Evolutionary conservation across 495 filamentous ascomycete genomes (phyloP).

Genomic region (Aspergillus diversus): DNA sequence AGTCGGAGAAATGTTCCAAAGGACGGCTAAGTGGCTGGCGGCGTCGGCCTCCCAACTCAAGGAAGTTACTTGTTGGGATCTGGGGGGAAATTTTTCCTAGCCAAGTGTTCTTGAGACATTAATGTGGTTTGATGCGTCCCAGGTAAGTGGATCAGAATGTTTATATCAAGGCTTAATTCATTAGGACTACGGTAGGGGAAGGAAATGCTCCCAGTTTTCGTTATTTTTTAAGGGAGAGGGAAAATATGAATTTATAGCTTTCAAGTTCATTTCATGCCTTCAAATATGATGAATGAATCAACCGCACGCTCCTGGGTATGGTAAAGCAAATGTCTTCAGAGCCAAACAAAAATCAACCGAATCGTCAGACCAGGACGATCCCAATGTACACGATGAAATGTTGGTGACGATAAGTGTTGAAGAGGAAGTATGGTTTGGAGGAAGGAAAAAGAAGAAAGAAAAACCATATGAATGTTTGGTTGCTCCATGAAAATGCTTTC

Average conservation of each 20-base stretch:
- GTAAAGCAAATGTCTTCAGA: constrained; percentile 33
- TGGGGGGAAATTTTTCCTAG: no score
- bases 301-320: constrained; percentile 32
- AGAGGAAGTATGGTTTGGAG: constrained; percentile 4
- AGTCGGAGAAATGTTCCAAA: no score
- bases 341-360: constrained; percentile 27
- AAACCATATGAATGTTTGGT: constrained; percentile 23
- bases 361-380: constrained; percentile 33
- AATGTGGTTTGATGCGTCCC: background rate
- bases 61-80: no score
- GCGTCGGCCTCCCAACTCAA: no score
- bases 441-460: constrained; percentile 11
- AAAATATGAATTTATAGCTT: constrained; percentile 13
- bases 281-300: constrained; percentile 18
- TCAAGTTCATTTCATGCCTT: constrained; percentile 18
- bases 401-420: constrained; percentile 14
- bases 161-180: background rate
- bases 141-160: background rate
- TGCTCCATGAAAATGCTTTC: constrained; percentile 32
- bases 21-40: no score
- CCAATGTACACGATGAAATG: constrained; percentile 27
- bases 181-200: background rate
- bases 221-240: background rate
- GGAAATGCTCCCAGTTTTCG: no score
- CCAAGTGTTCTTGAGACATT: background rate